Evolutionary conservation across 768 basidiomycete genomes (phyloP).

Genomic region (Vishniacozyma victoriae): DNA sequence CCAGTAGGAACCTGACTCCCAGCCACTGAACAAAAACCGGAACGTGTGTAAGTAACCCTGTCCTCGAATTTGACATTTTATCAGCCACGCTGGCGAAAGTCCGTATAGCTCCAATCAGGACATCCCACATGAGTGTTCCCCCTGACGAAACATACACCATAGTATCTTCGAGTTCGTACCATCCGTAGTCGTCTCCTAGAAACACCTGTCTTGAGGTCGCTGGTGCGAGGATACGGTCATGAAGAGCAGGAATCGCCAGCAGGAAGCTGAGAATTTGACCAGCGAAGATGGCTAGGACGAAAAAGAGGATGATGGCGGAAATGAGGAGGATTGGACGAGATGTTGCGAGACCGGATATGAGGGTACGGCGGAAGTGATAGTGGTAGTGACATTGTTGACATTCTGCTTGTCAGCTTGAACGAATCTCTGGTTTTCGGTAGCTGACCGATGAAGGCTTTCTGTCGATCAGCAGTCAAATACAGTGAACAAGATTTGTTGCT

Average conservation of each 20-base stretch:
- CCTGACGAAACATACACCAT: conserved; percentile 26
- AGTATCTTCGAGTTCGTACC: conserved; percentile 1
- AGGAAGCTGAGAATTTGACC: conserved; percentile 25
- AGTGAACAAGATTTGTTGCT: conserved; percentile 2
- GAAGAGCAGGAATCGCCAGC: conserved; percentile 8
- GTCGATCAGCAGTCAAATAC: neutral
- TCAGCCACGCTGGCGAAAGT: too few species aligned
- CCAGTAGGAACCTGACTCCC: conserved; percentile 25
- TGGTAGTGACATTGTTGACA: conserved; percentile 42
- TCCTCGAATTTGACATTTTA: neutral
- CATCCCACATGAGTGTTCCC: conserved; percentile 24
- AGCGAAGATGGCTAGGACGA: conserved; percentile 15
- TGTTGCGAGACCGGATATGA: conserved; percentile 35
- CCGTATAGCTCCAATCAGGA: conserved; percentile 25
- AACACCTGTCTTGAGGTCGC: conserved; percentile 5
- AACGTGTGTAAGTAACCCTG: neutral
- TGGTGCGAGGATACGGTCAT: neutral
- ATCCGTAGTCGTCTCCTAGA: conserved; percentile 7
- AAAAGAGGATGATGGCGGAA: conserved; percentile 28
- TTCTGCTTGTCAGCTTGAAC: conserved; percentile 17
- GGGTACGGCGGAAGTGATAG: conserved; percentile 34
- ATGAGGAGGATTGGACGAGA: conserved; percentile 34
- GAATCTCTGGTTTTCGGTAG: neutral
- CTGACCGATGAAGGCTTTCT: conserved; percentile 39
- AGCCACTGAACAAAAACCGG: conserved; percentile 13